Evolutionary conservation across 805 yeast species (phyloP), one percentile per base, ranked within the genome.

Genomic region (Ogataea saltuana): DNA sequence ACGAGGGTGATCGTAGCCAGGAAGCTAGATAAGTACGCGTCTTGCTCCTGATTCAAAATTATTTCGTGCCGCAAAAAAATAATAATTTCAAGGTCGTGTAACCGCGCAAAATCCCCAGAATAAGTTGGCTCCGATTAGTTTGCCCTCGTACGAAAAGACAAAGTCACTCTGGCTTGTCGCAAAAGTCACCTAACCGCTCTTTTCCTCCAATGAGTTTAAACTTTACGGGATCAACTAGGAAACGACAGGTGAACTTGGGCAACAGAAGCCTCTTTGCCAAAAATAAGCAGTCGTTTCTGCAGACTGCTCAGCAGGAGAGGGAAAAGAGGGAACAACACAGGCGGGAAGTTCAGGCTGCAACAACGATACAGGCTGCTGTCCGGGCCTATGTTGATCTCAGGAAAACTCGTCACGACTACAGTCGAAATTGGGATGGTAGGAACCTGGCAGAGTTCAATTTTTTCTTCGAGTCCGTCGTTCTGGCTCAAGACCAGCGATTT

Each of bases 231-330:
- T 42, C 60, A 1, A 63, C 69, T 3, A 47, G 47, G 18, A 56
- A 56, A 34, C 45, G 69, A 39, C 58, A 55, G 30, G 77, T 85
- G 48, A 85, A 91, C 68, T 71, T 79, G 61, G 63, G 63, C 55
- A 56, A 55, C 33, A 44, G 68, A 17, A 46, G 44, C 12, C 46
- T 59, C 18, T 13, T 41, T 6, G 44, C 62, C 40, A 41, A 64
- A 48, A 56, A 73, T 60, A 63, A 70, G 46, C 53, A 68, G 43
- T 61, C 74, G 52, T 69, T 74, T 39, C 64, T 91, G n/a, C 77
- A 75, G 45, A 80, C 76, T 50, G 81, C 95, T 4, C 78, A 78
- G 51, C 66, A 67, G 29, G 88, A 86, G 48, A 71, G 97, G 29
- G 73, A 71, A 45, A 74, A 73, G 46, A 74, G 97, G 44, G 89